These are phyloP conservation scores for Globisporangium rhizosaccharum DNA, from an alignment of 352 stramenopile genomes.

Conservation along the genomic window DNA sequence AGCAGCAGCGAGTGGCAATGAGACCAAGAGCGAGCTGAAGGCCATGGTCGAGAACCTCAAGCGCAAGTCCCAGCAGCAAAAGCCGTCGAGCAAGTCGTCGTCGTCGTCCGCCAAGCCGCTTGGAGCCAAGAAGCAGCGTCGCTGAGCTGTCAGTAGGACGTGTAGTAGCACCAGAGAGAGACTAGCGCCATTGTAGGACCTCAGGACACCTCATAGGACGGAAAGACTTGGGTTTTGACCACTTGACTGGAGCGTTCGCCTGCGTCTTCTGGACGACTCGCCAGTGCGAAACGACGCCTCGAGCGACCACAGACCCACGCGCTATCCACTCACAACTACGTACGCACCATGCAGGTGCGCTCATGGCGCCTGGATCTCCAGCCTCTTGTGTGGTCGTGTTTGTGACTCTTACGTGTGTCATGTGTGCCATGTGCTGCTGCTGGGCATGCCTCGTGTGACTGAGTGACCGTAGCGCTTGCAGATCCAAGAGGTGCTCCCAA, in stretches of 20 bases:
- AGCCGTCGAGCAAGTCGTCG: slow-evolving; percentile 25
- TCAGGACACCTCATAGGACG: too few species aligned
- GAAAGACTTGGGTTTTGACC: too few species aligned
- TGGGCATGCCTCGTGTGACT: not conserved
- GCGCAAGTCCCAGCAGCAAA: slow-evolving; percentile 60
- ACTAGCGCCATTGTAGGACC: too few species aligned
- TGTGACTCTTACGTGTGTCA: not conserved
- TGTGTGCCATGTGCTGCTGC: not conserved
- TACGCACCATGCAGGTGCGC: slow-evolving; percentile 2
- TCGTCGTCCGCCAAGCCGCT: too few species aligned
- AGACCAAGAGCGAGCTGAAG: slow-evolving; percentile 42
- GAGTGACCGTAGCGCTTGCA: slow-evolving; percentile 43
- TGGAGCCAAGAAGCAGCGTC: slow-evolving; percentile 29
- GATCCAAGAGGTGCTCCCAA: slow-evolving; percentile 82
- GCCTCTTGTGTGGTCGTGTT: not conserved
- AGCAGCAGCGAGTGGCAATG: slow-evolving; percentile 4
- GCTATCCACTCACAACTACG: not conserved
- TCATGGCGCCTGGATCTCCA: not conserved
- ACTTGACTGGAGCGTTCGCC: not conserved
- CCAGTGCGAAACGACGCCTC: not conserved
- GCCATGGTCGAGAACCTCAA: slow-evolving; percentile 81
- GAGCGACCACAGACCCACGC: not conserved
- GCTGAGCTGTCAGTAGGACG: slow-evolving; percentile 8
- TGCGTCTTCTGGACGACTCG: not conserved
- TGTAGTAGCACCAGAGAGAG: not conserved